Conservation (phyloP, 805 yeast species). For the Saturnispora ahearnii region DNA sequence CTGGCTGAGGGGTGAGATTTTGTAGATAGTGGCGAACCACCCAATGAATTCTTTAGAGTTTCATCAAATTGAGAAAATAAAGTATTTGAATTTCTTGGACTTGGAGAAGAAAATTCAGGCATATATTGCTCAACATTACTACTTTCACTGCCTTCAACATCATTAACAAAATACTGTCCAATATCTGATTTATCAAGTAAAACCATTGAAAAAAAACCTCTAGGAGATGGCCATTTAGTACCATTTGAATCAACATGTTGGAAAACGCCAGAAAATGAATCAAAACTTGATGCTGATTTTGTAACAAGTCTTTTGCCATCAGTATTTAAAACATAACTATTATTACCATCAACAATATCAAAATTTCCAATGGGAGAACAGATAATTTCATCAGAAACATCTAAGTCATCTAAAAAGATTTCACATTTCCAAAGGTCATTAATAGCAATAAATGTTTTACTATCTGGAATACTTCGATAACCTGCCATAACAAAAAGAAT, state of each 20-base stretch:
- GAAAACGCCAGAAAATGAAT: slow-evolving; percentile 20
- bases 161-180: slow-evolving; percentile 4
- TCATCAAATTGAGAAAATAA: not conserved
- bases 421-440: slow-evolving; percentile 29
- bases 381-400: slow-evolving; percentile 24
- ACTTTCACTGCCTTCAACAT: not conserved
- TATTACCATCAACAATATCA: slow-evolving; percentile 16
- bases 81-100: not conserved
- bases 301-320: slow-evolving; percentile 13
- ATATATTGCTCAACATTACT: not conserved
- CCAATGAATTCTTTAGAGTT: not conserved
- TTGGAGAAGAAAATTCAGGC: not conserved
- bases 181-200: slow-evolving; percentile 16
- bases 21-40: slow-evolving; percentile 1
- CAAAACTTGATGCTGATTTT: not conserved
- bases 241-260: slow-evolving; percentile 13
- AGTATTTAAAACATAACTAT: slow-evolving; percentile 15
- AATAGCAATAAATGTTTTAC: slow-evolving; percentile 23
- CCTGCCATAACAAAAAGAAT: slow-evolving; percentile 42
- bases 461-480: slow-evolving; percentile 28
- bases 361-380: slow-evolving; percentile 27
- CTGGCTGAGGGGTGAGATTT: not conserved
- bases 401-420: slow-evolving; percentile 26
- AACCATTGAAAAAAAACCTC: slow-evolving; percentile 22
- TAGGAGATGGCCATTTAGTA: slow-evolving; percentile 25